Conservation (phyloP, 306 rosid genomes). For the Geum urbanum region DNA sequence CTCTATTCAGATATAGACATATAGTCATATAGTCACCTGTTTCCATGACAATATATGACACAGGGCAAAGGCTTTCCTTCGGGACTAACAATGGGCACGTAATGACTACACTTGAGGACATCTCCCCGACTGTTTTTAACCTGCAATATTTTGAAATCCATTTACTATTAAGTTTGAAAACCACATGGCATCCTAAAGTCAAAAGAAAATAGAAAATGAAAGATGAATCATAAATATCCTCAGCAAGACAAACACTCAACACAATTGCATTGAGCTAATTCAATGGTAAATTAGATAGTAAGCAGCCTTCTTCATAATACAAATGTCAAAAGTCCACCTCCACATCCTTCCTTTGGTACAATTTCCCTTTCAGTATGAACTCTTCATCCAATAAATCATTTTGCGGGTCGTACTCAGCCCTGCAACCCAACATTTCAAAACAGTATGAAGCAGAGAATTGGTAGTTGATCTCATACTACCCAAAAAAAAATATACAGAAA, state of each 20-base stretch:
- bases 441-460: neutral
- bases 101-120: constrained; percentile 88
- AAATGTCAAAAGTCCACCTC: constrained; percentile 53
- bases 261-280: neutral
- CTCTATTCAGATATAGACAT: constrained; percentile 10
- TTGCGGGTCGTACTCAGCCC: constrained; percentile 91
- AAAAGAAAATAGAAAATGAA: constrained; percentile 8
- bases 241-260: neutral
- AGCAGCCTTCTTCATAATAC: neutral
- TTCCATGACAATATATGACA: constrained; percentile 95
- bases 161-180: constrained; percentile 12
- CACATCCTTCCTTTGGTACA: constrained; percentile 83
- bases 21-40: constrained; percentile 81
- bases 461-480: neutral
- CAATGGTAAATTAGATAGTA: neutral
- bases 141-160: constrained; percentile 47
- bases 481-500: neutral
- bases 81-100: constrained; percentile 78
- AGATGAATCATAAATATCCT: neutral
- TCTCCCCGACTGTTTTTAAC: constrained; percentile 78
- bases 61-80: constrained; percentile 92
- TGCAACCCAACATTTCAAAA: constrained; percentile 33
- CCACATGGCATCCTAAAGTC: neutral
- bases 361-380: constrained; percentile 86
- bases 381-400: constrained; percentile 83